phyloP scores from a whole-genome alignment of 1,284 basidiomycete genomes.

The Kalmanozyma brasiliensis region DNA sequence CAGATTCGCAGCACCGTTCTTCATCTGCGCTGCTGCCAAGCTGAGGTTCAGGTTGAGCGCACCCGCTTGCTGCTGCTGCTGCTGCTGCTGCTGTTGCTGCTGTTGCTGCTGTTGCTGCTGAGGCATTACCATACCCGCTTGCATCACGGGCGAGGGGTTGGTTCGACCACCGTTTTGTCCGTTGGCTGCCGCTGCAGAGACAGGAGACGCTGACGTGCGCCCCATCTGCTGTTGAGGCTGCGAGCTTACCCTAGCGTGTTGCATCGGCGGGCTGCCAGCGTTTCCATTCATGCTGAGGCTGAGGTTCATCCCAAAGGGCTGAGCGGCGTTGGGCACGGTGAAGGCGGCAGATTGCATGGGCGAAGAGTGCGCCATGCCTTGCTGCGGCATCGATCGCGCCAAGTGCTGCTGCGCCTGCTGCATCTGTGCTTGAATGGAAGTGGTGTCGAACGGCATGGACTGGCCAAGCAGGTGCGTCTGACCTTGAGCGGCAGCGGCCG shows the following conservation, averaged over 20 bases:
- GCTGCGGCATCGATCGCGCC: slow-evolving; percentile 36
- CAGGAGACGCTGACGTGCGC: slow-evolving; percentile 42
- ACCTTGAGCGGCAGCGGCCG: slow-evolving; percentile 45
- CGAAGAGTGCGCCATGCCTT: slow-evolving; percentile 43
- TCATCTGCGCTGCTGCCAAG: slow-evolving; percentile 42
- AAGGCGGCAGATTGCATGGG: slow-evolving; percentile 43
- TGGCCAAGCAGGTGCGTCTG: slow-evolving; percentile 36
- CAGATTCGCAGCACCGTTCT: slow-evolving; percentile 31
- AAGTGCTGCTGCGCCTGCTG: slow-evolving; percentile 40
- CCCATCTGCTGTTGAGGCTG: slow-evolving; percentile 46
- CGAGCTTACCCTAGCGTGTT: slow-evolving; percentile 50
- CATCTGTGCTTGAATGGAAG: slow-evolving; percentile 44
- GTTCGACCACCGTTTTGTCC: slow-evolving; percentile 42
- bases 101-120: slow-evolving; percentile 22
- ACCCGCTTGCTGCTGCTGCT: slow-evolving; percentile 19
- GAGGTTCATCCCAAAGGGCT: slow-evolving; percentile 46
- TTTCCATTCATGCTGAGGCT: slow-evolving; percentile 39
- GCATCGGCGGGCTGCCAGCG: slow-evolving; percentile 49
- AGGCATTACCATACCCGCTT: slow-evolving; percentile 42
- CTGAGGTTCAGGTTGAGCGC: slow-evolving; percentile 38
- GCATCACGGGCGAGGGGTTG: slow-evolving; percentile 44
- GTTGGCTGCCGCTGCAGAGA: slow-evolving; percentile 40
- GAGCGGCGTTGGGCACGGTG: slow-evolving; percentile 32
- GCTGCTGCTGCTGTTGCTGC: slow-evolving; percentile 14
- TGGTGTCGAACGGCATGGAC: slow-evolving; percentile 46